phyloP scores from a whole-genome alignment of 306 rosid genomes.

The Medicago arabica region DNA sequence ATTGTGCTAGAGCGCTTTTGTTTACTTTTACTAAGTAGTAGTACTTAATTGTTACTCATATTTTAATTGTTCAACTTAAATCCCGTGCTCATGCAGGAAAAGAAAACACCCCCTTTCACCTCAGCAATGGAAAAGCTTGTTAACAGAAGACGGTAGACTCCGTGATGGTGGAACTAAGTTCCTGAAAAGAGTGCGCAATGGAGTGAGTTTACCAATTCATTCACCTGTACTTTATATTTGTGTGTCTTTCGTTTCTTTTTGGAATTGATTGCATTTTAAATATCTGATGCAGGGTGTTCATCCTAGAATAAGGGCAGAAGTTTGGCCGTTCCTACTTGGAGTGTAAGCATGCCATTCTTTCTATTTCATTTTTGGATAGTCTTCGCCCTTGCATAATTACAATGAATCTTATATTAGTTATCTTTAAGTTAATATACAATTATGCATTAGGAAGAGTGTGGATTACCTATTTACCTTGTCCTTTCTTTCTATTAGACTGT shows the following conservation, averaged over 20 bases:
- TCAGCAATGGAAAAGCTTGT: slow-evolving; percentile 78
- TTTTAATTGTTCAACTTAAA: slow-evolving; percentile 81
- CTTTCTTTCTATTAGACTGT: slow-evolving; percentile 19
- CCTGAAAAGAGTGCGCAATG: slow-evolving; percentile 94
- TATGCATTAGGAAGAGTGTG: slow-evolving; percentile 10
- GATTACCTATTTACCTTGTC: slow-evolving; percentile 11
- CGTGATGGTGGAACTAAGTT: slow-evolving; percentile 90
- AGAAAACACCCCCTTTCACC: slow-evolving; percentile 83
- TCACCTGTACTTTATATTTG: slow-evolving; percentile 14
- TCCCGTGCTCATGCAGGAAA: slow-evolving; percentile 96
- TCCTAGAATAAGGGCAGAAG: slow-evolving; percentile 88
- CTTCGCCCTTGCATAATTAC: slow-evolving; percentile 23
- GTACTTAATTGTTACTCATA: slow-evolving; percentile 18
- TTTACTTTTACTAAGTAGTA: slow-evolving; percentile 12
- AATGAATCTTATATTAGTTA: slow-evolving; percentile 11
- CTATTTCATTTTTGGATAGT: slow-evolving; percentile 34
- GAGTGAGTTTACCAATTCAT: slow-evolving; percentile 67
- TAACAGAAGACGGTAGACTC: slow-evolving; percentile 81
- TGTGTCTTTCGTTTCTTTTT: slow-evolving; percentile 22
- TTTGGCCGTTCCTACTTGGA: slow-evolving; percentile 99
- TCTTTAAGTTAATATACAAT: slow-evolving; percentile 24
- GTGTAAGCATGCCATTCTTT: slow-evolving; percentile 68
- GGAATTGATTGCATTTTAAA: slow-evolving; percentile 42
- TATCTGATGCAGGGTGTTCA: slow-evolving; percentile 81
- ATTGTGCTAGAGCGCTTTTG: slow-evolving; percentile 2